Evolutionary conservation across 2,329 filamentous ascomycete genomes (phyloP), one percentile per base, ranked within the genome.

Genomic region (Lachnellula hyalina): DNA sequence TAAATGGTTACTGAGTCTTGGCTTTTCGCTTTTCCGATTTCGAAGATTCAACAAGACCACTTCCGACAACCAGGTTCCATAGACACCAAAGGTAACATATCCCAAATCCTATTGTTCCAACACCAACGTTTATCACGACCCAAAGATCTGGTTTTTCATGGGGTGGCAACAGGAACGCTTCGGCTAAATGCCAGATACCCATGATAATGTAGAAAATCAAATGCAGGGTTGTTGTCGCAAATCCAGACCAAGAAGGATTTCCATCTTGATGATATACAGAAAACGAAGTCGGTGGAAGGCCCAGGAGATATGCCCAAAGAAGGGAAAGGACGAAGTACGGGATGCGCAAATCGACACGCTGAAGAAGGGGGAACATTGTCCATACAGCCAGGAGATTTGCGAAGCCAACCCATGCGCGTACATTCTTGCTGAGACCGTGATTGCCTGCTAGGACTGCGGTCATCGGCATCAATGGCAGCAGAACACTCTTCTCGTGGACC

Each of bases 401-500:
- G 68, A 96, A 96, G n/a, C 92, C 92, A 4, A 97, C 86, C 94
- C 94, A 99, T 2, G 90, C 85, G 48, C 94, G 83, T 17, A 82
- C 83, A 51, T 86, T 84, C 56, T 88, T 87, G 56, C 83, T 83
- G 49, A 99, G 74, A 0, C 93, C 93, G 48, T 89, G 82, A 59
- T 86, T 83, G 15, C 88, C 85, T 15, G 89, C 88, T 40, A 99
- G 78, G 5, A 97, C 78, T 6, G 96, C 73, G 0, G 92, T 97
- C 89, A 95, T 96, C 0, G 94, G 94, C 69, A 97, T 82, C 47
- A 99, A 77, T 1, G 94, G 95, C 2, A 99, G 81, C 5, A 99
- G 77, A 0, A 96, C 90, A 62, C 92, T 96, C 79, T 99, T 99
- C 74, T 99, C 94, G 67, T 99, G 94, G 0, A 99, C 95, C 69